Evolutionary conservation across 2,329 filamentous ascomycete species (phyloP), one percentile per base, ranked within the genome.

Genomic region (Curvularia sp.): DNA sequence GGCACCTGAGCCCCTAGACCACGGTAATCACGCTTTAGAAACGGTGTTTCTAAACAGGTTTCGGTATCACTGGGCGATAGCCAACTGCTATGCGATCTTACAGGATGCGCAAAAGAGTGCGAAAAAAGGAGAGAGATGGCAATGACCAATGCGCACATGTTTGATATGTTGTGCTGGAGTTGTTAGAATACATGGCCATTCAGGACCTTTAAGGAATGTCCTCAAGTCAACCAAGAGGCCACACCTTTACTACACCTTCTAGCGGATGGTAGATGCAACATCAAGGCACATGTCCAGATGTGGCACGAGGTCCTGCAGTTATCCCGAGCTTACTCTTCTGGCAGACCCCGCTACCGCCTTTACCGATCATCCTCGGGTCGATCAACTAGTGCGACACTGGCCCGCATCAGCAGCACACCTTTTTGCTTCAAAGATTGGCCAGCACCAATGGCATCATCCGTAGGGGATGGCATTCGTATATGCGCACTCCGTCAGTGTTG

Each of bases 11-110:
- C 52, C 45, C 54, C 52, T 55, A 32, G 27, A 13, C 18, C 18
- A 5, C 7, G 27, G 27, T 38, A 60, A 55, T 63, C 55, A 28
- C 57, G 28, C 25, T 30, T 23, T 55, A 19, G 30, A 13, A 18
- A 23, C 25, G 25, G 13, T 25, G 6, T n/a, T 18, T 56, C 38
- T 12, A 19, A 5, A 7, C 3, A 10, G 36, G 36, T 3, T 48
- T 30, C 25, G 12, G 9, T 32, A 2, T 18, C n/a, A 3, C 28
- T n/a, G 42, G 38, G n/a, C 28, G 28, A 38, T 15, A 2, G 27
- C 15, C 25, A 30, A 7, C 23, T 49, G 2, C n/a, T 21, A 25
- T 15, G 25, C 15, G 45, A 36, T 15, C 5, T n/a, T 23, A 9
- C 6, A n/a, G 12, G 13, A n/a, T 43, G 30, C 4, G 36, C 27